Conservation (phyloP, 176 grass and related monocot genomes). For the Musa itinerans region DNA sequence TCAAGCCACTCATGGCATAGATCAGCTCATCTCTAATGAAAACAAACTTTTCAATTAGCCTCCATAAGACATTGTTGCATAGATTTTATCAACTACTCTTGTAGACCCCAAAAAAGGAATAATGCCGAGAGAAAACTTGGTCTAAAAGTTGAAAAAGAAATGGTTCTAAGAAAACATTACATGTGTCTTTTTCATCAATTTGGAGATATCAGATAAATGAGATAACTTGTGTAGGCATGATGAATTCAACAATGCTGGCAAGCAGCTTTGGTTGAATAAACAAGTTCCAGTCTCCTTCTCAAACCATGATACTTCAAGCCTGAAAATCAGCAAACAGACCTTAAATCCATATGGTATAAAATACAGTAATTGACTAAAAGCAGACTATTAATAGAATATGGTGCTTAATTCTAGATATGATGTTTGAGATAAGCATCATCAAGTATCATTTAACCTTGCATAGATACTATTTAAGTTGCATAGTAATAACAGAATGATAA, state of each 20-base stretch:
- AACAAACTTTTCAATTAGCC: too few relatives aligned
- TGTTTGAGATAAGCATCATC: neutral
- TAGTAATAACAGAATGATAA: neutral
- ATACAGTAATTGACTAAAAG: neutral
- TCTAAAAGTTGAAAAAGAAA: conserved; percentile 7
- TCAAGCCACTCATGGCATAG: too few relatives aligned
- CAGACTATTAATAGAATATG: neutral
- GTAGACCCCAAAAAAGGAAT: neutral
- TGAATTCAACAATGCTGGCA: conserved; percentile 81
- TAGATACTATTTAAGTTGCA: neutral
- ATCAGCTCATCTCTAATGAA: too few relatives aligned
- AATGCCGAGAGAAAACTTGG: conserved; percentile 12
- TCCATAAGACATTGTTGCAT: neutral
- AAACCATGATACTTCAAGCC: conserved; percentile 65
- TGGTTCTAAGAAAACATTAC: conserved; percentile 23
- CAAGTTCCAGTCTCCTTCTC: conserved; percentile 62
- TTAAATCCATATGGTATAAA: neutral
- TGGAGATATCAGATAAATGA: conserved; percentile 55
- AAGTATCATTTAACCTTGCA: neutral
- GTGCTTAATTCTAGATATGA: neutral
- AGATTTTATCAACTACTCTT: neutral
- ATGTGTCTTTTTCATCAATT: conserved; percentile 49
- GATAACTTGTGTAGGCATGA: conserved; percentile 77
- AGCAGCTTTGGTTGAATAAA: conserved; percentile 72
- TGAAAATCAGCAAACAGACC: conserved; percentile 28